phyloP scores from a whole-genome alignment of 225 moss, liverwort and hornwort genomes.

The Straminergon stramineum region DNA sequence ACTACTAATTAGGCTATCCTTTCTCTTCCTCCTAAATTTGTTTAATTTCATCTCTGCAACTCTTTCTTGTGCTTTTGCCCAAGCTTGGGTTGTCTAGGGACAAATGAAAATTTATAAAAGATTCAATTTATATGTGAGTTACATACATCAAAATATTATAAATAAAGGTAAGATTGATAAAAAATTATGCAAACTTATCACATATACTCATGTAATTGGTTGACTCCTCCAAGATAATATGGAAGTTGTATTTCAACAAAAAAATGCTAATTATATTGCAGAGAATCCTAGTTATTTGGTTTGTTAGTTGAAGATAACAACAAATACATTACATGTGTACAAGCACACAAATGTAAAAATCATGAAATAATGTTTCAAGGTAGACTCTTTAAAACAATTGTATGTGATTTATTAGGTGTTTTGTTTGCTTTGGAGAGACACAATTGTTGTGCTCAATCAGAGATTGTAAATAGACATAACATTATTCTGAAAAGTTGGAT shows the following conservation, averaged over 20 bases:
- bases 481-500: not conserved
- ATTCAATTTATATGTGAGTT: not conserved
- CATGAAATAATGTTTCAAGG: not conserved
- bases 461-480: not conserved
- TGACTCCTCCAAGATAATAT: not conserved
- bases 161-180: too few relatives aligned
- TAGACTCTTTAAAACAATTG: not conserved
- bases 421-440: not conserved
- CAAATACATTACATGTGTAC: not conserved
- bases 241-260: too few relatives aligned
- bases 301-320: not conserved
- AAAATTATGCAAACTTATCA: not conserved
- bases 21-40: not conserved
- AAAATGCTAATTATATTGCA: too few relatives aligned
- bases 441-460: too few relatives aligned
- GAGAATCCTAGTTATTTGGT: not conserved
- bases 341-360: not conserved
- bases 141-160: not conserved
- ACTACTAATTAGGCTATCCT: not conserved
- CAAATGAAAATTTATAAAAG: not conserved
- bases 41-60: constrained; percentile 4
- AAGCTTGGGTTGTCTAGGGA: not conserved
- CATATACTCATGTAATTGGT: not conserved
- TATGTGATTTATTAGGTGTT: not conserved
- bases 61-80: constrained; percentile 34